These are phyloP conservation scores for Firmiana major DNA, from an alignment of 345 rosid species.

Conservation along the genomic window DNA sequence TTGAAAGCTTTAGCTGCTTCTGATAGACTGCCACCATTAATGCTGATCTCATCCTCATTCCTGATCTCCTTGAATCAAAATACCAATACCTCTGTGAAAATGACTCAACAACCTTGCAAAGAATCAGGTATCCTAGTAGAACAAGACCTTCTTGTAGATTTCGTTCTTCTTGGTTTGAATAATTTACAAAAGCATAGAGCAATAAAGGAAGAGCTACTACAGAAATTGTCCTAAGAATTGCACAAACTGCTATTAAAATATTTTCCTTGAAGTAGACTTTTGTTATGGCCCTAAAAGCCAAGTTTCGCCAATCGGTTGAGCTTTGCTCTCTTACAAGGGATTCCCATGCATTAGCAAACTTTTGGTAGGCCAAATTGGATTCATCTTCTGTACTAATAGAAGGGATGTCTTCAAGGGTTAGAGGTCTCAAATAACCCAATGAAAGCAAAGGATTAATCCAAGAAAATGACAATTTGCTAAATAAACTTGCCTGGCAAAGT, in stretches of 20 bases:
- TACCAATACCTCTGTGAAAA: constrained; percentile 68
- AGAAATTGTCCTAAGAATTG: constrained; percentile 45
- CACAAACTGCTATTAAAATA: constrained; percentile 40
- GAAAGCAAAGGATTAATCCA: constrained; percentile 66
- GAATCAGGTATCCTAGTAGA: constrained; percentile 46
- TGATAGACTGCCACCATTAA: constrained; percentile 61
- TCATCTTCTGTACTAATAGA: constrained; percentile 43
- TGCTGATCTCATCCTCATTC: constrained; percentile 74
- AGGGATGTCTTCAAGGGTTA: constrained; percentile 59
- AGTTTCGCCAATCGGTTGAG: constrained; percentile 29
- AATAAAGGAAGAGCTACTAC: constrained; percentile 55
- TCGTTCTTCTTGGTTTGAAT: constrained; percentile 37
- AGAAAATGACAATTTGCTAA: constrained; percentile 52
- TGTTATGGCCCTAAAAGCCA: constrained; percentile 42
- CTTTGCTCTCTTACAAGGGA: constrained; percentile 27
- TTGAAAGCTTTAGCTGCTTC: constrained; percentile 68
- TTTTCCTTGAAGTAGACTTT: constrained; percentile 57
- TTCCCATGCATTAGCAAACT: constrained; percentile 51
- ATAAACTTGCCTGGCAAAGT: constrained; percentile 41
- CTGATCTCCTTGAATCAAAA: constrained; percentile 61
- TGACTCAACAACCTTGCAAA: constrained; percentile 55
- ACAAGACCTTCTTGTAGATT: constrained; percentile 42
- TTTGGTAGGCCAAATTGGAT: constrained; percentile 45
- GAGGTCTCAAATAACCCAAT: constrained; percentile 53
- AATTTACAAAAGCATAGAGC: constrained; percentile 58